A percentile compares a stretch with the other conserved stretches of the same genome.
These are phyloP conservation scores for Penicillium goetzii DNA, from an alignment of 495 filamentous ascomycete genomes.

Conservation along the genomic window DNA sequence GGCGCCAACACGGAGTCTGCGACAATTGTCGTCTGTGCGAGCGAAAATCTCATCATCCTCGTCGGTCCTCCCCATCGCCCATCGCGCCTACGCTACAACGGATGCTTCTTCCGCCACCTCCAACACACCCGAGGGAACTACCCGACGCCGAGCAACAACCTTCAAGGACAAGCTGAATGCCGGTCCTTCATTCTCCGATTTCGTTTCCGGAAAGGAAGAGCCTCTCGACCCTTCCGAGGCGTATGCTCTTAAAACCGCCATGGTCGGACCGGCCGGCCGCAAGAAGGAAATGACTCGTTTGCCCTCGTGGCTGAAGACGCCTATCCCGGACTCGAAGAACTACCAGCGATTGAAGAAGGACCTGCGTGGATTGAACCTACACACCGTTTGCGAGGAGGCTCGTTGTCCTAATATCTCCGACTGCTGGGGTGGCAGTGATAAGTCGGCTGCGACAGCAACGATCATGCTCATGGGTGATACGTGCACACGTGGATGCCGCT, in stretches of 20 bases:
- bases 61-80: slow-evolving; percentile 22
- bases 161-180: slow-evolving; percentile 82
- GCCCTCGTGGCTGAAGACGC: slow-evolving; percentile 94
- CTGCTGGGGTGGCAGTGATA: slow-evolving; percentile 92
- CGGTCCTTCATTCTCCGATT: slow-evolving; percentile 84
- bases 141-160: slow-evolving; percentile 56
- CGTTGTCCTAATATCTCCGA: slow-evolving; percentile 96
- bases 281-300: slow-evolving; percentile 89
- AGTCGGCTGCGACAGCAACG: slow-evolving; percentile 89
- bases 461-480: slow-evolving; percentile 99
- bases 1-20: slow-evolving; percentile 40
- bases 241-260: slow-evolving; percentile 69
- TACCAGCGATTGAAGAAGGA: slow-evolving; percentile 94
- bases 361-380: slow-evolving; percentile 82
- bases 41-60: slow-evolving; percentile 24
- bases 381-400: slow-evolving; percentile 98
- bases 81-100: slow-evolving; percentile 48
- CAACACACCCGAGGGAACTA: slow-evolving; percentile 30
- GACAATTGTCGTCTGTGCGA: slow-evolving; percentile 40
- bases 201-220: slow-evolving; percentile 62
- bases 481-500: slow-evolving; percentile 94
- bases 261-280: slow-evolving; percentile 75
- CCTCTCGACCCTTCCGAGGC: slow-evolving; percentile 63
- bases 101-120: slow-evolving; percentile 43
- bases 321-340: slow-evolving; percentile 81